phyloP scores from a whole-genome alignment of 306 rosid species.

The Castanea crenata region DNA sequence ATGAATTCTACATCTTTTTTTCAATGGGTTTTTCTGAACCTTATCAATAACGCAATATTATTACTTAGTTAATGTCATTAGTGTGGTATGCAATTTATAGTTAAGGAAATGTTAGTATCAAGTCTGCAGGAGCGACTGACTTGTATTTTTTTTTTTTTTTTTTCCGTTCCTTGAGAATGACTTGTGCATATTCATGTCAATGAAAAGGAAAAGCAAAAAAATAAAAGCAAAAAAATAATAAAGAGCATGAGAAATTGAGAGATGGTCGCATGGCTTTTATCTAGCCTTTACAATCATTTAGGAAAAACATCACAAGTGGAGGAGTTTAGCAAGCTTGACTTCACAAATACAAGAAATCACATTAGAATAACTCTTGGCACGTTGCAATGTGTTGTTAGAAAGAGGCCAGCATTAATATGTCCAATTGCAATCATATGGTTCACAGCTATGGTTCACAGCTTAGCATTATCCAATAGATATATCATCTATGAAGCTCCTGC shows the following conservation, averaged over 20 bases:
- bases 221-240: too few relatives aligned
- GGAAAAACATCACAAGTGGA: not conserved
- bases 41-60: not conserved
- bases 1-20: not conserved
- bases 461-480: too few relatives aligned
- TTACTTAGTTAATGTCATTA: not conserved
- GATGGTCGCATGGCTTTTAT: slow-evolving; percentile 18
- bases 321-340: not conserved
- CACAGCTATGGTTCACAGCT: too few relatives aligned
- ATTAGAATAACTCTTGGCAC: not conserved
- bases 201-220: not conserved
- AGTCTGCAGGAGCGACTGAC: too few relatives aligned
- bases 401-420: not conserved
- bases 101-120: too few relatives aligned
- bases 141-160: too few relatives aligned
- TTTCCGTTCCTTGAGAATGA: too few relatives aligned
- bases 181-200: too few relatives aligned
- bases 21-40: not conserved
- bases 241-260: not conserved
- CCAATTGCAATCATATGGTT: slow-evolving; percentile 3
- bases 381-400: not conserved
- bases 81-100: not conserved
- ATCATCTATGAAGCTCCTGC: too few relatives aligned
- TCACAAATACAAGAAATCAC: too few relatives aligned
- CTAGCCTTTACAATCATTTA: slow-evolving; percentile 1